Evolutionary conservation across 495 filamentous ascomycete species (phyloP).

Genomic region (Lepidopterella palustris): DNA sequence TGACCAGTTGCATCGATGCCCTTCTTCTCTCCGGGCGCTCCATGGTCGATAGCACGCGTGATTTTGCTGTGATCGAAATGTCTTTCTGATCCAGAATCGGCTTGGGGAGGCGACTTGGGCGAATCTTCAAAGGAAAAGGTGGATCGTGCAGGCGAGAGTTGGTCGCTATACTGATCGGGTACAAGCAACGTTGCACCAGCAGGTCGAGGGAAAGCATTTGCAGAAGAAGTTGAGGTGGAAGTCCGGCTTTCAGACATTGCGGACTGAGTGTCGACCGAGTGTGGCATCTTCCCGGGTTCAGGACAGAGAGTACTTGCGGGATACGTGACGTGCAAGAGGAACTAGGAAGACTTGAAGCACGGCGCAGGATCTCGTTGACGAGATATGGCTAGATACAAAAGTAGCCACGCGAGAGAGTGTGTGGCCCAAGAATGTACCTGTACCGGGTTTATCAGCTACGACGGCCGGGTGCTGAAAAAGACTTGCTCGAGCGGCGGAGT

Average conservation of each 20-base stretch:
- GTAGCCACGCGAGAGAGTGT: no score
- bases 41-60: conserved; percentile 5
- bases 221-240: conserved; percentile 17
- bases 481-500: no score
- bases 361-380: background rate
- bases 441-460: no score
- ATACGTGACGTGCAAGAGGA: background rate
- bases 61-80: conserved; percentile 5
- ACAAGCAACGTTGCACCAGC: conserved; percentile 23
- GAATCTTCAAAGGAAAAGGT: conserved; percentile 23
- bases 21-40: conserved; percentile 6
- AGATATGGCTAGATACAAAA: background rate
- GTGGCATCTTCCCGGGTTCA: background rate
- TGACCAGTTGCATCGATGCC: background rate
- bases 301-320: background rate
- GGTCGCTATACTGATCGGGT: conserved; percentile 17
- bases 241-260: conserved; percentile 1
- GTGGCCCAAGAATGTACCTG: no score
- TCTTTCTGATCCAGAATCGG: conserved; percentile 6
- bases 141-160: conserved; percentile 23
- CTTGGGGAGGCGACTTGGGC: conserved; percentile 9
- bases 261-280: background rate
- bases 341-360: background rate
- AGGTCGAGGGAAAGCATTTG: conserved; percentile 19
- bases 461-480: no score